Percentiles rank a stretch among this genome's conserved stretches.
Conservation (phyloP, 805 yeast species). For the Candida lessepsii region DNA sequence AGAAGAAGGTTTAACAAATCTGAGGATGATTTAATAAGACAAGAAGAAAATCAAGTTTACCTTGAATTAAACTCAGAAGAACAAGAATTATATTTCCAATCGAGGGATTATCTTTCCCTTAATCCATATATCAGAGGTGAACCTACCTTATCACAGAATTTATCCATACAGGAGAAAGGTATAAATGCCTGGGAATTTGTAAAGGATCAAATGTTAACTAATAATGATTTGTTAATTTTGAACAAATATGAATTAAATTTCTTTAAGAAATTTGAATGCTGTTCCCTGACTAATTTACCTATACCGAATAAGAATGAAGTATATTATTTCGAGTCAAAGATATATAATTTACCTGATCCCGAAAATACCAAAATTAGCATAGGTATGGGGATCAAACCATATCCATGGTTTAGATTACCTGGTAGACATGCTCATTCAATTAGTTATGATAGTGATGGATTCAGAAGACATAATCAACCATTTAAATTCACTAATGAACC, state of each 20-base stretch:
- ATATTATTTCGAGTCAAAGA: conserved; percentile 84
- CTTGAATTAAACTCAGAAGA: conserved; percentile 64
- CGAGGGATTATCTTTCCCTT: conserved; percentile 46
- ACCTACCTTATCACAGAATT: conserved; percentile 54
- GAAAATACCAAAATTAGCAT: conserved; percentile 59
- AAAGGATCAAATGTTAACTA: conserved; percentile 53
- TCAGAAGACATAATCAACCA: conserved; percentile 77
- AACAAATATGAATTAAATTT: conserved; percentile 65
- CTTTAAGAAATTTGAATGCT: conserved; percentile 56
- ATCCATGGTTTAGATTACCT: conserved; percentile 90
- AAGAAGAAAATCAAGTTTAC: conserved; percentile 57
- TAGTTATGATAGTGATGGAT: conserved; percentile 85
- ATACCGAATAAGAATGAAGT: conserved; percentile 80
- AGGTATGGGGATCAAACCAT: conserved; percentile 84
- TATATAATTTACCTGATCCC: conserved; percentile 66
- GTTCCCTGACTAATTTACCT: conserved; percentile 80
- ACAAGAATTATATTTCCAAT: conserved; percentile 66
- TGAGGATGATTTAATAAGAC: conserved; percentile 59
- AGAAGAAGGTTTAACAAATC: conserved; percentile 12
- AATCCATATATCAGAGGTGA: conserved; percentile 42
- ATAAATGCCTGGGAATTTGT: conserved; percentile 87
- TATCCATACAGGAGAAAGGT: conserved; percentile 81
- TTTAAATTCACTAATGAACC: conserved; percentile 49
- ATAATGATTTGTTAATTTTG: conserved; percentile 57
- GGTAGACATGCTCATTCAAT: conserved; percentile 85